A percentile compares a stretch with the other conserved stretches of the same genome.
These are phyloP conservation scores for Ophiostoma triangulosporum DNA, from an alignment of 2,329 filamentous ascomycete genomes.

Conservation along the genomic window DNA sequence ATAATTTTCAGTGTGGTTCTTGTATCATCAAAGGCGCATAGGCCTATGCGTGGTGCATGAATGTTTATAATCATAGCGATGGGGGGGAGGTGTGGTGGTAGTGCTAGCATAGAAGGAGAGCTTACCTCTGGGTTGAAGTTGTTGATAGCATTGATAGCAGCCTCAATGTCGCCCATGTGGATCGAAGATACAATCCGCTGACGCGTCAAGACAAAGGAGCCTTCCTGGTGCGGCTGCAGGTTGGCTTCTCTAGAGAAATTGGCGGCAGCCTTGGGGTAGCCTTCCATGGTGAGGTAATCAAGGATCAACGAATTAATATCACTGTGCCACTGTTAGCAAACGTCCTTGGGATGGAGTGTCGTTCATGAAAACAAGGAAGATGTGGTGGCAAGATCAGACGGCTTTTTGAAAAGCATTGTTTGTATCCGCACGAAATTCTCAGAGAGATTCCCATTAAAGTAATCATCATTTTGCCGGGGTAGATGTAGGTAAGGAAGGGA, in stretches of 20 bases:
- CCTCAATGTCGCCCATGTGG: slow-evolving; percentile 70
- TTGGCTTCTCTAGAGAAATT: slow-evolving; percentile 94
- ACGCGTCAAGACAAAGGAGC: slow-evolving; percentile 59
- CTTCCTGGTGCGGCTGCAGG: slow-evolving; percentile 57
- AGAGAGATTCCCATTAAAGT: slow-evolving; percentile 99
- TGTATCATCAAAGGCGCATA: slow-evolving; percentile 80
- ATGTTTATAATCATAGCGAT: slow-evolving; percentile 92
- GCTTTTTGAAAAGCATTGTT: slow-evolving; percentile 45
- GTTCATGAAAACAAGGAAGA: slow-evolving; percentile 1
- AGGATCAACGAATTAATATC: slow-evolving; percentile 92
- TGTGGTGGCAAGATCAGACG: slow-evolving; percentile 14
- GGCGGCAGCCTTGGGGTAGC: slow-evolving; percentile 81
- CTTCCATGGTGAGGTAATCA: slow-evolving; percentile 93
- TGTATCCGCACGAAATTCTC: slow-evolving; percentile 81
- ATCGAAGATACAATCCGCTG: slow-evolving; percentile 78
- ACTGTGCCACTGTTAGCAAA: slow-evolving; percentile 32
- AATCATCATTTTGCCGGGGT: slow-evolving; percentile 55
- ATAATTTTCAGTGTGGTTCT: slow-evolving; percentile 54
- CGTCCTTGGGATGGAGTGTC: not conserved
- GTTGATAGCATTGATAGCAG: slow-evolving; percentile 77
- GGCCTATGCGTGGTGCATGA: slow-evolving; percentile 99
- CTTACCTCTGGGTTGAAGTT: slow-evolving; percentile 84
- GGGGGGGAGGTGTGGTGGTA: not conserved
- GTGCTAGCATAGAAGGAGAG: not conserved
- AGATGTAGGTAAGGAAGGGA: slow-evolving; percentile 4